A percentile compares a stretch with the other conserved stretches of the same genome.
Conservation (phyloP, 306 rosid genomes). For the Argentina anserina region DNA sequence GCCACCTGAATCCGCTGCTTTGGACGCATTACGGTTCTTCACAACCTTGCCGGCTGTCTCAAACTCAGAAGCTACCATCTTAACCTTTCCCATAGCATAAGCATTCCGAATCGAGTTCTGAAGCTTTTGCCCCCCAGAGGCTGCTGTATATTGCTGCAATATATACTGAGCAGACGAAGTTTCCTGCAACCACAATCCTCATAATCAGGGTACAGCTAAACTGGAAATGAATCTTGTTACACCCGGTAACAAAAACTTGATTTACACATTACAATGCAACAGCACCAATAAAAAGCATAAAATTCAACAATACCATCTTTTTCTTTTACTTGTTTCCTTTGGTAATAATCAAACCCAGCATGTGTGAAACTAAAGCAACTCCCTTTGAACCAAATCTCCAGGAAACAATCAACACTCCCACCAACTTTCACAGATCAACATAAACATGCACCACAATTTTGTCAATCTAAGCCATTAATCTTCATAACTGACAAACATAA, state of each 20-base stretch:
- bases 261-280: background rate
- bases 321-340: background rate
- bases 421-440: background rate
- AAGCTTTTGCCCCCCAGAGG: constrained; percentile 91
- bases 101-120: constrained; percentile 75
- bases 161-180: constrained; percentile 96
- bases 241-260: background rate
- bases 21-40: constrained; percentile 64
- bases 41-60: constrained; percentile 87
- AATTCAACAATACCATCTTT: background rate
- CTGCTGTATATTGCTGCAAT: constrained; percentile 93
- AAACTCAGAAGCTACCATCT: constrained; percentile 91
- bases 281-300: background rate
- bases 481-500: background rate
- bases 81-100: constrained; percentile 97
- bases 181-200: constrained; percentile 56
- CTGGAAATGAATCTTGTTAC: background rate
- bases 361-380: constrained; percentile 27
- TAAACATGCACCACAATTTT: constrained; percentile 4
- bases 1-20: constrained; percentile 87
- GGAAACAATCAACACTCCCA: constrained; percentile 5
- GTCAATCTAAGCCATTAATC: background rate
- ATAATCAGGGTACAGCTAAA: background rate
- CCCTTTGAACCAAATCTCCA: constrained; percentile 10
- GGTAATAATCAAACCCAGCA: constrained; percentile 15